Conservation (phyloP, 805 yeast species). For the Metschnikowia bowlesiae region DNA sequence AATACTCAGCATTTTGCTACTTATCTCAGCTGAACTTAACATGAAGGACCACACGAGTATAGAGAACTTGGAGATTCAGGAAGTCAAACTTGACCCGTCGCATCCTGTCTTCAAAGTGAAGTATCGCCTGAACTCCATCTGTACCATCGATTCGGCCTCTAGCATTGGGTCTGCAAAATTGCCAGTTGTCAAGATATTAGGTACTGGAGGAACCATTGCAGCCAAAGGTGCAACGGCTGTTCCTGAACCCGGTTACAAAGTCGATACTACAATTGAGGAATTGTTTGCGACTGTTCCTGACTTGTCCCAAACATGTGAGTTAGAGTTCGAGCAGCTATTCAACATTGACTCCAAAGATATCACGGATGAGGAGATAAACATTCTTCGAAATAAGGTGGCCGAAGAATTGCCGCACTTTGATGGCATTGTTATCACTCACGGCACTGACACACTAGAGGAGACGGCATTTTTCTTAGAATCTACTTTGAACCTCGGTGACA, state of each 20-base stretch:
- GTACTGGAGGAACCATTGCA: conserved; percentile 60
- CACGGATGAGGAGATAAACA: conserved; percentile 41
- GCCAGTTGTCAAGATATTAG: conserved; percentile 46
- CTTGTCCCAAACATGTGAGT: conserved; percentile 47
- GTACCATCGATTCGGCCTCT: conserved; percentile 16
- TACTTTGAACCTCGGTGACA: conserved; percentile 30
- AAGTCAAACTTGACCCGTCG: conserved; percentile 23
- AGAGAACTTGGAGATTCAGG: conserved; percentile 18
- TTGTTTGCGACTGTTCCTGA: conserved; percentile 50
- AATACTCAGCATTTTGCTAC: neutral
- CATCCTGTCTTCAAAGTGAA: conserved; percentile 33
- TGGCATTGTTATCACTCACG: conserved; percentile 65
- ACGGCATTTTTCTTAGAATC: conserved; percentile 61
- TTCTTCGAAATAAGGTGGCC: conserved; percentile 44
- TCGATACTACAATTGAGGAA: conserved; percentile 41
- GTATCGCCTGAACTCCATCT: conserved; percentile 32
- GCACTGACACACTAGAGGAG: conserved; percentile 68
- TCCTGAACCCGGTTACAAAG: conserved; percentile 52
- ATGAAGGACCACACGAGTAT: conserved; percentile 1
- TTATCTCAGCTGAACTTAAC: neutral
- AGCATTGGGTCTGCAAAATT: conserved; percentile 14
- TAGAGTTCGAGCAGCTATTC: conserved; percentile 59
- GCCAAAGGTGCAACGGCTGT: conserved; percentile 46
- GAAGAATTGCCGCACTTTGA: conserved; percentile 43
- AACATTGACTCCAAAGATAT: conserved; percentile 61